Conservation (phyloP, 139 green algal species). For the Tetradesmus lagerheimii region DNA sequence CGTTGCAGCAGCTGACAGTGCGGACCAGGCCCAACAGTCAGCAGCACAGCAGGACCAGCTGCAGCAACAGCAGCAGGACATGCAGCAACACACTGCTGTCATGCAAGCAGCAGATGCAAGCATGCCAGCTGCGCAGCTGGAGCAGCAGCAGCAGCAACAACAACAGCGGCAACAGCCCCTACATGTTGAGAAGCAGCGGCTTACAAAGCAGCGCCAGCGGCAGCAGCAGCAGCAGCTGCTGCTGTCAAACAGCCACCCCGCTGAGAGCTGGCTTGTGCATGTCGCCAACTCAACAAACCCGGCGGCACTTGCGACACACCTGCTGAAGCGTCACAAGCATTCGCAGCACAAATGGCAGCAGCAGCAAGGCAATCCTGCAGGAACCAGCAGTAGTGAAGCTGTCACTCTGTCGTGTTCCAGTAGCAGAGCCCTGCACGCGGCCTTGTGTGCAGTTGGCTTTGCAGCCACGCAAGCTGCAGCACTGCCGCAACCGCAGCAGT, state of each 20-base stretch:
- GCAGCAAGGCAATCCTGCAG: background rate
- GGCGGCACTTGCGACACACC: background rate
- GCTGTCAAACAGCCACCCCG: background rate
- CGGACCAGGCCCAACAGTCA: background rate
- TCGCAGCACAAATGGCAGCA: background rate
- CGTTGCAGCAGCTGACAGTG: background rate
- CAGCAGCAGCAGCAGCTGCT: background rate
- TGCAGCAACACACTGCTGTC: background rate
- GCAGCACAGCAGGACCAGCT: background rate
- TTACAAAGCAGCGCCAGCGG: background rate
- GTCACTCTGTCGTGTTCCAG: background rate
- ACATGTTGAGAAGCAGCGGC: background rate
- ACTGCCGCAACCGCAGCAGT: background rate
- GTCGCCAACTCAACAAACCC: background rate
- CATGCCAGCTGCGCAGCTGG: background rate
- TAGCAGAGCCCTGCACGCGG: background rate
- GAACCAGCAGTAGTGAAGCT: background rate
- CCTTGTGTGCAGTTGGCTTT: background rate
- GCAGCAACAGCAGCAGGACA: constrained; percentile 7
- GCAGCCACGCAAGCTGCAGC: background rate
- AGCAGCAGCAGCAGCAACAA: constrained; percentile 13
- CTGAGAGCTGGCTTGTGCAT: background rate
- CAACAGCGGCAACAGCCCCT: background rate
- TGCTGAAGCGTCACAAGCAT: background rate
- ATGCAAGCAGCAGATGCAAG: background rate